Evolutionary conservation across 345 rosid species (phyloP).

Genomic region (Geranium brycei): DNA sequence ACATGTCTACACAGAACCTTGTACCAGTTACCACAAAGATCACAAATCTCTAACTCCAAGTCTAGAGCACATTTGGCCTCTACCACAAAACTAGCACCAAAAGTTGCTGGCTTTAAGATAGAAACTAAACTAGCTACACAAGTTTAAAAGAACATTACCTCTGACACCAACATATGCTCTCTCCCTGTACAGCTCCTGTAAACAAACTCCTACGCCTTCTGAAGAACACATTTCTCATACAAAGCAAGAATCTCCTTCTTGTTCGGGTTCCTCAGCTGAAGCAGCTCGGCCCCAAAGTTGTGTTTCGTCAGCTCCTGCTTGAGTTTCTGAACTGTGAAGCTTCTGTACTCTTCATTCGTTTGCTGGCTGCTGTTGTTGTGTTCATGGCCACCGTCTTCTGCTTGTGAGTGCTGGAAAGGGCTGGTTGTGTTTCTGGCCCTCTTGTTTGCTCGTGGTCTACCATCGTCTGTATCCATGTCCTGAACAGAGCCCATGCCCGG

Average conservation of each 20-base stretch:
- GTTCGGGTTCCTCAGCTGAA: slow-evolving; percentile 54
- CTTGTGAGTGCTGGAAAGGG: slow-evolving; percentile 25
- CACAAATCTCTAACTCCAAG: too few relatives aligned
- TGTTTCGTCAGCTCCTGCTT: slow-evolving; percentile 85
- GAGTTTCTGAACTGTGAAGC: slow-evolving; percentile 62
- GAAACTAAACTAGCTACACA: too few relatives aligned
- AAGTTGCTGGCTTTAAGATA: too few relatives aligned
- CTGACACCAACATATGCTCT: neutral
- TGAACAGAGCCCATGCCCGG: slow-evolving; percentile 53
- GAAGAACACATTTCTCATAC: slow-evolving; percentile 63
- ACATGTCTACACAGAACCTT: too few relatives aligned
- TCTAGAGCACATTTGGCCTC: too few relatives aligned
- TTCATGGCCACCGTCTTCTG: slow-evolving; percentile 65
- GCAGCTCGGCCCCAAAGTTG: slow-evolving; percentile 68
- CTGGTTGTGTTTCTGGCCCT: slow-evolving; percentile 54
- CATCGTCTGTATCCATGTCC: slow-evolving; percentile 38
- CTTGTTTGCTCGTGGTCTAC: slow-evolving; percentile 39
- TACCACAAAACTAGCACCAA: too few relatives aligned
- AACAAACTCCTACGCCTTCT: slow-evolving; percentile 27
- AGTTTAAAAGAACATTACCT: too few relatives aligned
- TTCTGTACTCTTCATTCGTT: slow-evolving; percentile 51
- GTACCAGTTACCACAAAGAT: too few relatives aligned
- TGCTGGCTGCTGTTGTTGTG: slow-evolving; percentile 51
- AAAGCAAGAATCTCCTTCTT: slow-evolving; percentile 77
- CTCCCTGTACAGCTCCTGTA: slow-evolving; percentile 21